Conservation (phyloP, 2,329 filamentous ascomycete genomes). For the Trichoderma oligosporum region DNA sequence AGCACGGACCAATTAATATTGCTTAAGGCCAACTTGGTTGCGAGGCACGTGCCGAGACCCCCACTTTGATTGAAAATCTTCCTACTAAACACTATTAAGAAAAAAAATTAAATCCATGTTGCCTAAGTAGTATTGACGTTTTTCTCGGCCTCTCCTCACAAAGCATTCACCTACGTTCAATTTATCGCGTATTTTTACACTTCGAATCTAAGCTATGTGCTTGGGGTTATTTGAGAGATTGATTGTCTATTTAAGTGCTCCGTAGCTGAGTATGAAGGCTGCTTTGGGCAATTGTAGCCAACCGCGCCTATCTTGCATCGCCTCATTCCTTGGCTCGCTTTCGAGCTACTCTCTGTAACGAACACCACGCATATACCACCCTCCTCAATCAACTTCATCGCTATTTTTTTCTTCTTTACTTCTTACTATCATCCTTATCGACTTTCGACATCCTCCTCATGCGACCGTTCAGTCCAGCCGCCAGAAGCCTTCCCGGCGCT, state of each 20-base stretch:
- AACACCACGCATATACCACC: background rate
- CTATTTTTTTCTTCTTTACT: background rate
- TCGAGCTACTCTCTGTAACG: background rate
- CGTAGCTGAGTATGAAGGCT: conserved; percentile 8
- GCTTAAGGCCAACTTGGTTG: conserved; percentile 10
- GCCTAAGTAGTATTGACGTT: background rate
- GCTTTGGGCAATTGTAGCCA: background rate
- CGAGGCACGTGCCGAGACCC: conserved; percentile 19
- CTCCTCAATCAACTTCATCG: background rate
- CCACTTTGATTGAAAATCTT: conserved; percentile 20
- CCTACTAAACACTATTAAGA: conserved; percentile 1
- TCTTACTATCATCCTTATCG: background rate
- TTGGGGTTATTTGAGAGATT: background rate
- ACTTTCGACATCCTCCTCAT: conserved; percentile 14
- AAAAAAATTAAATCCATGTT: conserved; percentile 17
- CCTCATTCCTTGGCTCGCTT: background rate
- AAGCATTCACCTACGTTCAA: background rate
- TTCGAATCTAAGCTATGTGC: conserved; percentile 6
- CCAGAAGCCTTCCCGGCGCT: conserved; percentile 35
- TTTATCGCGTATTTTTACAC: background rate
- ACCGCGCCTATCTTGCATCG: background rate
- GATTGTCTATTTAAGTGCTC: background rate
- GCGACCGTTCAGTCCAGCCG: conserved; percentile 36
- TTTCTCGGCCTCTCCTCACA: background rate
- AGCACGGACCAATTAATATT: conserved; percentile 12